Base-by-base conservation (phyloP, 257 asterid genomes). In the Henckelia pumila region DNA sequence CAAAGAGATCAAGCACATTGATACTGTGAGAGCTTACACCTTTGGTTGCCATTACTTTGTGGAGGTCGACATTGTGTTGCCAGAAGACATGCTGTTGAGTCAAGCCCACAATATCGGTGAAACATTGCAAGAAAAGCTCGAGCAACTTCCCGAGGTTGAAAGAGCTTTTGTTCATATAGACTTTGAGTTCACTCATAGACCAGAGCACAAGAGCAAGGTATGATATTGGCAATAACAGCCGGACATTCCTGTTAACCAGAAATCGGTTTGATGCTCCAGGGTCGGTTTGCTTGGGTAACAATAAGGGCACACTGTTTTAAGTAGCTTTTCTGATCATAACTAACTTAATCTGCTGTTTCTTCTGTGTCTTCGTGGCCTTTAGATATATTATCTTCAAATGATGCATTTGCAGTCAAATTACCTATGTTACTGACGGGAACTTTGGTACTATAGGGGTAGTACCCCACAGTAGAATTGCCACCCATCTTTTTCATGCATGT, bases 141-240 rank as follows among this genome's bases (percentile, higher is more conserved):
- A 77, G 55, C 72, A 63, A 26, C 71, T 72, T 22, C 61, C 70
- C 6, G 81, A 77, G 53, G 69, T 77, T 1, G 81, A 77, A 69
- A 53, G 81, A 53, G 81, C 78, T 68, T 77, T 77, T 61, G 81
- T 77, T 21, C 81, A 77, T 25, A 61, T 66, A 1, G 81, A 77
- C 61, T 77, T 72, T n/a, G 81, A 77, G 69, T 69, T 59, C 21
- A 67, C 77, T 63, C 81, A 73, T 59, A 23, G 57, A 21, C 81
- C 81, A 4, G 78, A 77, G 13, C 78, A 73, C 78, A 72, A 63
- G 55, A 58, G 21, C 40, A 33, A 67, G 28, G 71, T 35, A 35
- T 73, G 70, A 73, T 25, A 33, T 24, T 28, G 8, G 7, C 0
- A 47, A 40, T 40, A 13, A 40, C n/a, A 13, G n/a, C n/a, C 5